Base-by-base conservation (phyloP, 192 early-diverging fungal genomes). In the Rhizophagus sp. region DNA sequence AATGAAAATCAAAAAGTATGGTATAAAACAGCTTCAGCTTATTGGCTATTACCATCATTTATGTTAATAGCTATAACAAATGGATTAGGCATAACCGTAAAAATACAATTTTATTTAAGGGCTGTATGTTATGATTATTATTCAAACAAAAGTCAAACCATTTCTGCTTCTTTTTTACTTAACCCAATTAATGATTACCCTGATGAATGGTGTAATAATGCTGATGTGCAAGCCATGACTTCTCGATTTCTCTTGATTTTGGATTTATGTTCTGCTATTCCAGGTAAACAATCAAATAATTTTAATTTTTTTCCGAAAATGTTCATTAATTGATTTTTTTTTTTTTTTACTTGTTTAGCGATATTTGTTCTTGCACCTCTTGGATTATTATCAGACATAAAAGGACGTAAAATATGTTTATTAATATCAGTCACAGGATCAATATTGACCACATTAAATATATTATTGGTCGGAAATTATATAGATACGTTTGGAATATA, bases 291-390 rank as follows among this genome's bases (percentile, higher is more conserved):
- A 44, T 13, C 10, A 72, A 72, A 22, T 1, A 12, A 73, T 49
- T 6, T n/a, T 47, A 30, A 30, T 30, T 49, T 47, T 52, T 13
- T 74, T 27, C 3, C 19, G 2, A 19, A 69, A 69, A 39, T 39
- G 22, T n/a, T n/a, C n/a, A n/a, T n/a, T n/a, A n/a, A n/a, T n/a
- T n/a, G n/a, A n/a, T n/a, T 30, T 30, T 30, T 30, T 30, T 41
- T n/a, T 50, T 19, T 17, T 4, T 61, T 52, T 13, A 47, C 15
- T 3, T 50, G 12, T 33, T 25, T 50, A 79, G 78, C 65, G 6
- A 71, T 79, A 2, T 79, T 79, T 39, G 50, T 71, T 5, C 65
- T 79, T 30, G 78, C 50, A 52, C 34, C 68, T 7, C 24, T 79
- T 15, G 78, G 78, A 17, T 39, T 68, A 13, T 12, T 70, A 34